These are phyloP conservation scores for Solanum medicagineum DNA, from an alignment of 257 asterid genomes.

Conservation along the genomic window DNA sequence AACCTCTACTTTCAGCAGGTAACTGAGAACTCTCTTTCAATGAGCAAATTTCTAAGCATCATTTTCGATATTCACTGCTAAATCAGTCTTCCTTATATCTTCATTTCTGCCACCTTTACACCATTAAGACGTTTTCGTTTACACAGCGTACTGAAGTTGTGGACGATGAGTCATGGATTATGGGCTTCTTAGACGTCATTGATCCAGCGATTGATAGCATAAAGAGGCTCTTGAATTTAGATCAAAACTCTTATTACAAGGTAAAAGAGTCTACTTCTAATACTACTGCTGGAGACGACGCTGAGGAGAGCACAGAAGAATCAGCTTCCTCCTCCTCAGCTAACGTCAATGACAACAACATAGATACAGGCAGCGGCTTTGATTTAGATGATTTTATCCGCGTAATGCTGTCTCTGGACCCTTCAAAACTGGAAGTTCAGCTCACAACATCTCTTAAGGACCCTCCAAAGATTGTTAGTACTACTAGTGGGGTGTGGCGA, in stretches of 20 bases:
- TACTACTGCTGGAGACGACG: neutral
- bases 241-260: conserved; percentile 10
- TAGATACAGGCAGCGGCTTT: conserved; percentile 30
- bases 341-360: neutral
- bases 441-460: conserved; percentile 14
- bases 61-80: neutral
- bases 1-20: conserved; percentile 93
- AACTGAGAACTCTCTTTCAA: neutral
- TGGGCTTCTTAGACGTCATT: conserved; percentile 89
- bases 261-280: conserved; percentile 3
- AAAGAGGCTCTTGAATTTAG: conserved; percentile 47
- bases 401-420: conserved; percentile 51
- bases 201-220: conserved; percentile 90
- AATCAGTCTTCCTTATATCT: neutral
- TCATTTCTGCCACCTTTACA: neutral
- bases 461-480: conserved; percentile 8
- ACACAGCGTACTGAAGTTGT: conserved; percentile 86
- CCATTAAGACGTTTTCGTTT: no score
- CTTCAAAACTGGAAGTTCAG: conserved; percentile 50
- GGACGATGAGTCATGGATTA: conserved; percentile 89
- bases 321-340: conserved; percentile 10
- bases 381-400: conserved; percentile 56
- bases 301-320: conserved; percentile 9
- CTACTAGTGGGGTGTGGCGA: conserved; percentile 18
- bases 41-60: neutral